A percentile compares a stretch with the other conserved stretches of the same genome.
Conservation (phyloP, 192 early-diverging fungal species). For the Coemansia sp. region DNA sequence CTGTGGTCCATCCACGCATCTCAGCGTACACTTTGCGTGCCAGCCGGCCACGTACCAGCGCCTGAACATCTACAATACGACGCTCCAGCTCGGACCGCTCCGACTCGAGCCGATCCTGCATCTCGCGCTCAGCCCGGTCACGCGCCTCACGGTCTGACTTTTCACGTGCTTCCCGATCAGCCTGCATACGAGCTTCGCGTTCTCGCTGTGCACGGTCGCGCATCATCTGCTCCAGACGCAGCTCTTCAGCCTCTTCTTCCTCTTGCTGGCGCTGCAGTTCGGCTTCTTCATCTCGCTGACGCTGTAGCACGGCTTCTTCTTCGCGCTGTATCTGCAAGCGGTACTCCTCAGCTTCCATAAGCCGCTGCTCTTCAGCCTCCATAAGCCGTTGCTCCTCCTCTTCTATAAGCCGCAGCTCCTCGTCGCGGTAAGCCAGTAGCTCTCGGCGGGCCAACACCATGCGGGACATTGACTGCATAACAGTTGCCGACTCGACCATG, state of each 20-base stretch:
- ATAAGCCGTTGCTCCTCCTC: slow-evolving; percentile 11
- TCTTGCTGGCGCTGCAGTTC: not conserved
- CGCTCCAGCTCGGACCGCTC: slow-evolving; percentile 49
- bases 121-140: slow-evolving; percentile 25
- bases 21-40: slow-evolving; percentile 55
- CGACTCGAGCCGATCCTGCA: slow-evolving; percentile 30
- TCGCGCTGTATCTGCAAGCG: too few species aligned
- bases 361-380: slow-evolving; percentile 12
- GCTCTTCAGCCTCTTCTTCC: slow-evolving; percentile 13
- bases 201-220: slow-evolving; percentile 8
- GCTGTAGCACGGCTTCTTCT: not conserved
- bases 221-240: slow-evolving; percentile 11
- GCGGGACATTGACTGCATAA: slow-evolving; percentile 59
- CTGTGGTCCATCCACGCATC: slow-evolving; percentile 52
- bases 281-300: slow-evolving; percentile 16
- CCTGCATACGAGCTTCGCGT: slow-evolving; percentile 26
- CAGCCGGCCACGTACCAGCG: slow-evolving; percentile 58
- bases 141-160: not conserved
- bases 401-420: slow-evolving; percentile 1
- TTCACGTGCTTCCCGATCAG: slow-evolving; percentile 3
- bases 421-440: slow-evolving; percentile 21
- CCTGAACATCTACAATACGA: slow-evolving; percentile 55
- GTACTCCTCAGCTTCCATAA: not conserved
- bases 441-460: slow-evolving; percentile 54
- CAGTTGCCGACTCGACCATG: slow-evolving; percentile 52